Evolutionary conservation across 2,329 filamentous ascomycete genomes (phyloP), one percentile per base, ranked within the genome.

Genomic region (Raffaelea ambrosiae): DNA sequence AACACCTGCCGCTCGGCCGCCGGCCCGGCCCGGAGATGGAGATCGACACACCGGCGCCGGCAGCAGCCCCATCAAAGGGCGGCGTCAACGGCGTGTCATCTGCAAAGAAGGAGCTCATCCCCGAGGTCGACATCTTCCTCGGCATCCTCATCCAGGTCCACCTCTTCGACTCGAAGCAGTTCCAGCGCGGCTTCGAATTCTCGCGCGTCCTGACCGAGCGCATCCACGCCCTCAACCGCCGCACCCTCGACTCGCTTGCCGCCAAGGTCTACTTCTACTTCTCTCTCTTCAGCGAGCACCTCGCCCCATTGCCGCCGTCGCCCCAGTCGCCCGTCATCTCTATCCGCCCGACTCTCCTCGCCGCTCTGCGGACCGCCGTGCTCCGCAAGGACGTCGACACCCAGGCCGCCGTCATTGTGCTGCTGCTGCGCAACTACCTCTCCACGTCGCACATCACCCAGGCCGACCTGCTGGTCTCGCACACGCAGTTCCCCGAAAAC

Each of bases 231-330:
- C 76, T 95, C 63, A 98, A 98, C 73, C 86, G 93, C 53, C 84
- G 93, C 58, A 97, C 93, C 21, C 73, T 98, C 53, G 93, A 98
- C 66, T 89, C 90, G 44, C 80, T 98, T 50, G 87, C 90, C 50
- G 89, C 91, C 55, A 94, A 94, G 68, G 89, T 91, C 54, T 98
- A 96, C 76, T 97, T 96, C 70, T 98, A 98, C 75, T 95, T 88
- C 70, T 88, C 88, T 21, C 76, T 97, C 58, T 97, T 97, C 73
- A 88, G 85, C 70, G 93, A 98, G 75, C 84, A 94, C 66, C 79
- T 94, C 53, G 80, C 83, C 51, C 90, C 91, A 20, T 79, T 91
- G 53, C 87, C 93, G 40, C 90, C 91, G 21, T 96, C 90, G 46
- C 85, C 88, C 48, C 84, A 88, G 59, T 95, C 90, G 7, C 85